Percentiles rank a stretch among this genome's conserved stretches.
Conservation (phyloP, 441 rosid genomes). For the Populus hybrid region DNA sequence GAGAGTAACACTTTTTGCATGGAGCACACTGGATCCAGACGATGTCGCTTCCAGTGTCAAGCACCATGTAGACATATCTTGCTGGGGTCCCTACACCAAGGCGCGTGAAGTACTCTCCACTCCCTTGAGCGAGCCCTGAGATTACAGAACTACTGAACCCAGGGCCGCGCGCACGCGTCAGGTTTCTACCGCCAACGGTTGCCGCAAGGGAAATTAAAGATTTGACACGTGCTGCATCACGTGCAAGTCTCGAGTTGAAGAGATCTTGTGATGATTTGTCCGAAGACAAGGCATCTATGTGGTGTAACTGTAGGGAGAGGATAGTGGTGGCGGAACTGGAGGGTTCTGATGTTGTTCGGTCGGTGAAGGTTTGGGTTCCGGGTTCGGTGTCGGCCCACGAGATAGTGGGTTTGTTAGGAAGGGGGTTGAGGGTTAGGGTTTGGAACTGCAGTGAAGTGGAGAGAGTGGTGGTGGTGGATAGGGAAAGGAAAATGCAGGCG, state of each 20-base stretch:
- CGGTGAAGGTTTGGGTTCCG: neutral
- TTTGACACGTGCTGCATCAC: conserved; percentile 54
- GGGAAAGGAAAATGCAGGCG: conserved; percentile 16
- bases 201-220: conserved; percentile 39
- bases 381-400: conserved; percentile 38
- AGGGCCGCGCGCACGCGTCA: conserved; percentile 19
- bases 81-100: conserved; percentile 88
- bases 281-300: conserved; percentile 58
- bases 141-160: conserved; percentile 75
- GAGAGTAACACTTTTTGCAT: conserved; percentile 76
- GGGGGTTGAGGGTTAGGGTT: conserved; percentile 42
- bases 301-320: conserved; percentile 49
- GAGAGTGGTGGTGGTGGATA: conserved; percentile 22
- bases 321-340: conserved; percentile 17
- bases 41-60: conserved; percentile 94
- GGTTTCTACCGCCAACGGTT: conserved; percentile 31
- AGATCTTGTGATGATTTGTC: conserved; percentile 46
- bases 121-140: conserved; percentile 84
- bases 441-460: conserved; percentile 32
- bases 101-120: conserved; percentile 93
- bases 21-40: conserved; percentile 95
- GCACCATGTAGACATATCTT: conserved; percentile 65
- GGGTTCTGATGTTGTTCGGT: neutral
- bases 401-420: conserved; percentile 40
- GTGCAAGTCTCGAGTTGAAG: conserved; percentile 54